Evolutionary conservation across 331 rosid species (phyloP).

Genomic region (Rhamnella rubrinervis): DNA sequence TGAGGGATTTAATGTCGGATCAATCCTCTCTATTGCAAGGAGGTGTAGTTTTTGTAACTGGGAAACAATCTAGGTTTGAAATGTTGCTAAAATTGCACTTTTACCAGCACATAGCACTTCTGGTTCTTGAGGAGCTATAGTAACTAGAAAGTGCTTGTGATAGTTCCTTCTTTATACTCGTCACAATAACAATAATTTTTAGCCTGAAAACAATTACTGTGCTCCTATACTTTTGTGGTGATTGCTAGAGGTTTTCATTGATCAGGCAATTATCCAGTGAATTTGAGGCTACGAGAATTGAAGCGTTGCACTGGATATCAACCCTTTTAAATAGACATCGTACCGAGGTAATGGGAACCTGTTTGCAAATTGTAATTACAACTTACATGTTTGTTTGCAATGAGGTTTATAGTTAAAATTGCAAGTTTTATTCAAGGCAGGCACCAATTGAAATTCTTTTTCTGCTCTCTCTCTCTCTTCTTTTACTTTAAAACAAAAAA

Average conservation of each 20-base stretch:
- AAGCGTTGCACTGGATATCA: constrained; percentile 94
- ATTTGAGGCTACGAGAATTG: constrained; percentile 96
- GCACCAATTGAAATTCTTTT: too few species aligned
- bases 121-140: constrained; percentile 22
- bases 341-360: constrained; percentile 52
- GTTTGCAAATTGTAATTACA: background rate
- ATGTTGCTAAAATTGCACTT: constrained; percentile 20
- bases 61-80: constrained; percentile 17
- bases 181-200: background rate
- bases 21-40: constrained; percentile 84
- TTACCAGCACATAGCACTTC: constrained; percentile 8
- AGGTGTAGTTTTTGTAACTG: constrained; percentile 48
- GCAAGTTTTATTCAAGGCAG: background rate
- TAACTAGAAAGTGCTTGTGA: constrained; percentile 20
- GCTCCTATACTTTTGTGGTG: constrained; percentile 24
- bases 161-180: constrained; percentile 21
- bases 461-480: too few species aligned
- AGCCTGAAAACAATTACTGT: background rate
- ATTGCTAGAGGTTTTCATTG: constrained; percentile 37
- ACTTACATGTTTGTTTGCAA: background rate
- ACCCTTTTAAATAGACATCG: constrained; percentile 82
- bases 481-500: too few species aligned
- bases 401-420: background rate
- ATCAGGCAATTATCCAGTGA: constrained; percentile 88
- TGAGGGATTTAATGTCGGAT: constrained; percentile 85